Conservation (phyloP, 2,329 filamentous ascomycete genomes). For the Fusarium phyllophilum region DNA sequence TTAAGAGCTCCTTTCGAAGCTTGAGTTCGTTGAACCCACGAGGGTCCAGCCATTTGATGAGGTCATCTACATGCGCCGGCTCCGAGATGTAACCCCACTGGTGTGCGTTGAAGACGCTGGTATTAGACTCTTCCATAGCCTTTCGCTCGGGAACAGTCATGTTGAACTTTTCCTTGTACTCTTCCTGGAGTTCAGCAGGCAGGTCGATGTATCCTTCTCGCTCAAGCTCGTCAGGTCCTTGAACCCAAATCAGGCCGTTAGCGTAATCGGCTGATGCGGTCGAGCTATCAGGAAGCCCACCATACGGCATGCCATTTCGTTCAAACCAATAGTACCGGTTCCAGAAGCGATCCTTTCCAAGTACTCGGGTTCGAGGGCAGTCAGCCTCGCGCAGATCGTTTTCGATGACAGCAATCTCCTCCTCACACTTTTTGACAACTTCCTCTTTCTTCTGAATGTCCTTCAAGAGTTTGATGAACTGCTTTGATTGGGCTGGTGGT, state of each 20-base stretch:
- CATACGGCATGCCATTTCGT: slow-evolving; percentile 97
- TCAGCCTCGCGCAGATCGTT: slow-evolving; percentile 94
- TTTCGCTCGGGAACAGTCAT: slow-evolving; percentile 90
- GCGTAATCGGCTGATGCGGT: slow-evolving; percentile 89
- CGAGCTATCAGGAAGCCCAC: slow-evolving; percentile 85
- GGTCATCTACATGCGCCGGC: slow-evolving; percentile 77
- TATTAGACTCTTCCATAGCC: slow-evolving; percentile 83
- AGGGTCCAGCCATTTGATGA: slow-evolving; percentile 89
- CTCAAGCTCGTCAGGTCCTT: slow-evolving; percentile 92
- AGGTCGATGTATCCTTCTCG: slow-evolving; percentile 87
- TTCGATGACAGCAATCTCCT: slow-evolving; percentile 85
- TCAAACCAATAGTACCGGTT: slow-evolving; percentile 99
- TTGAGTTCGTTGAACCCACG: slow-evolving; percentile 88
- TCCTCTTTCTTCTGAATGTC: slow-evolving; percentile 91
- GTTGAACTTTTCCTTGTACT: slow-evolving; percentile 80
- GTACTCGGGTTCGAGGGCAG: slow-evolving; percentile 86
- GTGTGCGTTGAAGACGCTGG: slow-evolving; percentile 77
- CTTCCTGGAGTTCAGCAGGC: slow-evolving; percentile 73
- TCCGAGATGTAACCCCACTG: slow-evolving; percentile 96
- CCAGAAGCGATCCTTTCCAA: slow-evolving; percentile 97
- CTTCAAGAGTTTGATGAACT: slow-evolving; percentile 86
- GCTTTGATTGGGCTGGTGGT: slow-evolving; percentile 81
- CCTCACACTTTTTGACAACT: slow-evolving; percentile 82
- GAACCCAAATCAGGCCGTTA: slow-evolving; percentile 95
- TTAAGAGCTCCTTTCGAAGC: slow-evolving; percentile 84